Conservation (phyloP, 2,329 filamentous ascomycete species). For the Cladophialophora yegresii region DNA sequence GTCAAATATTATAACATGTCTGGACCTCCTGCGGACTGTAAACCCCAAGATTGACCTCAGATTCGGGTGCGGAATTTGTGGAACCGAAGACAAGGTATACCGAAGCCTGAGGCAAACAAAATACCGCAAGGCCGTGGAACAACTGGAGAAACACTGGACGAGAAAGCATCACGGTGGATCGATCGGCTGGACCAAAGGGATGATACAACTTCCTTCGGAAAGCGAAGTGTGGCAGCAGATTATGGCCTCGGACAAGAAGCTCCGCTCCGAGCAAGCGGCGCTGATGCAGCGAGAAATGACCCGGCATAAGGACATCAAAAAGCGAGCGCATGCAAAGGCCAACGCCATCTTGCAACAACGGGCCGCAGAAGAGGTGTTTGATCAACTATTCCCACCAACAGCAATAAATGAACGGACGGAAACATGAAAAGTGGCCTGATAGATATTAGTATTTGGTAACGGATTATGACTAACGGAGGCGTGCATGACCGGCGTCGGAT, state of each 20-base stretch:
- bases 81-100: slow-evolving; percentile 14
- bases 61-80: slow-evolving; percentile 33
- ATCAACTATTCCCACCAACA: slow-evolving; percentile 25
- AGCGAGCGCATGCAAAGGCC: slow-evolving; percentile 27
- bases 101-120: slow-evolving; percentile 8
- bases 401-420: not conserved
- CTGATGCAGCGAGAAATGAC: slow-evolving; percentile 6
- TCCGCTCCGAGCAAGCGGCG: slow-evolving; percentile 27
- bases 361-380: slow-evolving; percentile 20
- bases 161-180: slow-evolving; percentile 21
- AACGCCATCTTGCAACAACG: slow-evolving; percentile 27
- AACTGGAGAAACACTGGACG: slow-evolving; percentile 32
- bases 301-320: slow-evolving; percentile 18
- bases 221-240: slow-evolving; percentile 31
- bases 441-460: not conserved
- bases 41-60: slow-evolving; percentile 29
- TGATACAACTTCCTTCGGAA: slow-evolving; percentile 35
- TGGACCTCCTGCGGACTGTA: slow-evolving; percentile 22
- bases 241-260: slow-evolving; percentile 22
- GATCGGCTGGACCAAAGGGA: slow-evolving; percentile 19
- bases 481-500: not conserved
- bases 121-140: slow-evolving; percentile 23
- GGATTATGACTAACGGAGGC: not conserved
- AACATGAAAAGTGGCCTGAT: not conserved
- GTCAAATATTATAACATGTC: slow-evolving; percentile 11